phyloP scores from a whole-genome alignment of 2,329 filamentous ascomycete genomes.

The Blumeriella jaapii region DNA sequence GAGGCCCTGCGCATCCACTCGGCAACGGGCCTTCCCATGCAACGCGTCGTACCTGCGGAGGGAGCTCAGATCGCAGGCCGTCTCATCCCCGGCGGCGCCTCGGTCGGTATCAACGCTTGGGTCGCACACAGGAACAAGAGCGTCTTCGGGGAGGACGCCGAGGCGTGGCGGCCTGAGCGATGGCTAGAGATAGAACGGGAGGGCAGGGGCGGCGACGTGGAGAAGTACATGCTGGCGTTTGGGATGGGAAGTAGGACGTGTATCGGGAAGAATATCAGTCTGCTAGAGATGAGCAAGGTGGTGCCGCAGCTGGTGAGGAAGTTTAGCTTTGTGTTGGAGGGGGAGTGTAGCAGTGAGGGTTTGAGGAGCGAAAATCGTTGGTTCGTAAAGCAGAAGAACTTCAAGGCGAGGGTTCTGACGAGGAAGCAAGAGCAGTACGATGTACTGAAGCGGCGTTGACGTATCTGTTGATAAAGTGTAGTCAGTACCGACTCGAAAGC shows the following conservation, averaged over 20 bases:
- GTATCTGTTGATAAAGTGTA: too few relatives aligned
- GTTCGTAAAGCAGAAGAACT: constrained; percentile 24
- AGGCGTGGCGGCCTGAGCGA: constrained; percentile 37
- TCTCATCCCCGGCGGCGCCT: constrained; percentile 31
- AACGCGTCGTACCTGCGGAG: constrained; percentile 35
- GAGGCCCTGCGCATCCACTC: constrained; percentile 41
- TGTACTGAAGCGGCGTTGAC: too few relatives aligned
- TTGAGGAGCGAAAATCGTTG: constrained; percentile 18
- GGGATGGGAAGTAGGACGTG: constrained; percentile 33
- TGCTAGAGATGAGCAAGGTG: constrained; percentile 34
- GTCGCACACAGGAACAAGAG: constrained; percentile 31
- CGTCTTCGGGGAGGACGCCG: constrained; percentile 37
- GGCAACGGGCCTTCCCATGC: constrained; percentile 37
- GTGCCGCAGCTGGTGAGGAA: constrained; percentile 29
- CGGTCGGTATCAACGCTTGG: constrained; percentile 26
- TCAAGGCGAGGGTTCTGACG: constrained; percentile 14
- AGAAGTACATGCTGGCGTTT: constrained; percentile 31
- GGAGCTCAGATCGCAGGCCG: constrained; percentile 33
- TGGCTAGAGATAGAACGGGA: constrained; percentile 33
- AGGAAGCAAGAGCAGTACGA: constrained; percentile 2
- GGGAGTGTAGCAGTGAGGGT: constrained; percentile 7
- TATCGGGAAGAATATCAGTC: constrained; percentile 33
- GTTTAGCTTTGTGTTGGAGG: constrained; percentile 23
- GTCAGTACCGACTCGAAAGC: too few relatives aligned
- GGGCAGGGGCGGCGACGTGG: constrained; percentile 37